A percentile compares a stretch with the other conserved stretches of the same genome.
Evolutionary conservation across 2,329 filamentous ascomycete genomes (phyloP).

Genomic region (Didymosphaeria variabile): DNA sequence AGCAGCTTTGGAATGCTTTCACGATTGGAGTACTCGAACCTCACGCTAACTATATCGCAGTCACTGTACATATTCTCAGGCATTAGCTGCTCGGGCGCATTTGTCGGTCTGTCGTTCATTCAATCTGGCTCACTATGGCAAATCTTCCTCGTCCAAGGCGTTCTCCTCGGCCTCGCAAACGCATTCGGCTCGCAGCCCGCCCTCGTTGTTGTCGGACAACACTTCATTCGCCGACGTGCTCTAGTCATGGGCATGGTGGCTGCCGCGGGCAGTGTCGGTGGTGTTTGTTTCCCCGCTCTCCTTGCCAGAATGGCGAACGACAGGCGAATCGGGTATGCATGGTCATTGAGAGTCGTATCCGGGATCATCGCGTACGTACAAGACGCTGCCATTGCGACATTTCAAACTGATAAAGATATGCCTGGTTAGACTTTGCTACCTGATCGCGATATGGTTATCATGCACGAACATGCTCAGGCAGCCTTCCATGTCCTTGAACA

Average conservation of each 20-base stretch:
- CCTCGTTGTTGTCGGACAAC: conserved; percentile 53
- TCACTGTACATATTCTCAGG: conserved; percentile 40
- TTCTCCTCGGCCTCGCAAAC: conserved; percentile 55
- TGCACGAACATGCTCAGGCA: conserved; percentile 32
- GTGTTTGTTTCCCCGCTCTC: conserved; percentile 65
- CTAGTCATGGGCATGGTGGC: conserved; percentile 56
- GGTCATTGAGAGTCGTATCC: conserved; percentile 69
- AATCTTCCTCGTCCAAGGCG: conserved; percentile 56
- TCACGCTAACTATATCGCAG: conserved; percentile 19
- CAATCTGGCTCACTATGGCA: conserved; percentile 48
- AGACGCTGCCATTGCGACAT: background rate
- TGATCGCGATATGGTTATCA: conserved; percentile 44
- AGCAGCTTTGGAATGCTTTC: background rate
- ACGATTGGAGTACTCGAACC: background rate
- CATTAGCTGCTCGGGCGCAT: conserved; percentile 26
- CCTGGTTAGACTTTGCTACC: conserved; percentile 51
- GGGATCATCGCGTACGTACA: conserved; percentile 55
- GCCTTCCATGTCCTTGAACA: conserved; percentile 30
- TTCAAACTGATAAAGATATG: background rate
- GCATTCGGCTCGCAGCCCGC: conserved; percentile 54
- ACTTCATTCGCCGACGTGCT: conserved; percentile 55
- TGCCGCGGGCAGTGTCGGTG: conserved; percentile 52
- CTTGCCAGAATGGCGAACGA: conserved; percentile 61
- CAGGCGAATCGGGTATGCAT: conserved; percentile 65
- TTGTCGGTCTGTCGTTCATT: conserved; percentile 39